Evolutionary conservation across 306 rosid species (phyloP).

Genomic region (Quercus rubra): DNA sequence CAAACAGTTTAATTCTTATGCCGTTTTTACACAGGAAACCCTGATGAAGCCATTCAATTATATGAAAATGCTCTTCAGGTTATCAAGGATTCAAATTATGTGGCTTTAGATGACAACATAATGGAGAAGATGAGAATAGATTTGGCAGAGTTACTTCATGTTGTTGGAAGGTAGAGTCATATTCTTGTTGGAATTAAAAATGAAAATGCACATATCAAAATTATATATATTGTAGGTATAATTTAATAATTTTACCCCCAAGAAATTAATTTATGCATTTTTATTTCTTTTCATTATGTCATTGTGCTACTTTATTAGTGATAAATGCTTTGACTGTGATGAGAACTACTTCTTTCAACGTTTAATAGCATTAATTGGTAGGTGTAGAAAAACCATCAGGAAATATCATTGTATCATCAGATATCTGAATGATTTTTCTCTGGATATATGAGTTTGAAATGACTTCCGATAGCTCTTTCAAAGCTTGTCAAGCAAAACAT

Average conservation of each 20-base stretch:
- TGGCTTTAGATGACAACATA: slow-evolving; percentile 61
- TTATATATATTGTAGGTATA: not conserved
- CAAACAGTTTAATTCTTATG: slow-evolving; percentile 5
- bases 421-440: slow-evolving; percentile 8
- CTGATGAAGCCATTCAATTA: slow-evolving; percentile 71
- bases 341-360: not conserved
- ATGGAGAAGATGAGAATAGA: slow-evolving; percentile 85
- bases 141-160: slow-evolving; percentile 82
- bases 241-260: not conserved
- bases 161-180: slow-evolving; percentile 63
- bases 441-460: too few species aligned
- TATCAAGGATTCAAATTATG: slow-evolving; percentile 60
- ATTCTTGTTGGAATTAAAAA: slow-evolving; percentile 14
- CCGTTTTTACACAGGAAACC: slow-evolving; percentile 52
- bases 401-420: not conserved
- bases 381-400: too few species aligned
- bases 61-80: slow-evolving; percentile 63
- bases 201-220: not conserved
- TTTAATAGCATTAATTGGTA: slow-evolving; percentile 3
- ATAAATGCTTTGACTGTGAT: not conserved
- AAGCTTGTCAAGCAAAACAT: not conserved
- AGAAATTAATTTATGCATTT: not conserved
- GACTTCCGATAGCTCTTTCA: not conserved
- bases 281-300: not conserved
- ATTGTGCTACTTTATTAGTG: not conserved